Base-by-base conservation (phyloP, 192 early-diverging fungal species). In the Umbelopsis ramanniana region DNA sequence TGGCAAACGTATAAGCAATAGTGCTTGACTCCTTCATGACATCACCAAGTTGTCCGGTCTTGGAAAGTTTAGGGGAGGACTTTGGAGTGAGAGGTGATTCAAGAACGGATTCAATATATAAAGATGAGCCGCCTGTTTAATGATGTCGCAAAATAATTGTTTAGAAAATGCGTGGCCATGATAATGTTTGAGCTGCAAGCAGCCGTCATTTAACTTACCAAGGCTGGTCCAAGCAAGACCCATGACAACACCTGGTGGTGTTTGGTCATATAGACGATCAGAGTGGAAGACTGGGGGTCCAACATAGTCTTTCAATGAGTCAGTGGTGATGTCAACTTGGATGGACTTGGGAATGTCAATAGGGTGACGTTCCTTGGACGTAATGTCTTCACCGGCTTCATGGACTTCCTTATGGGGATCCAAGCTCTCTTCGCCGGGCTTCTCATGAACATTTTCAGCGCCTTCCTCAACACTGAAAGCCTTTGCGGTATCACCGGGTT, bases 1-100 rank as follows among this genome's bases (percentile, higher is more conserved):
- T 93, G n/a, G 95, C 92, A 84, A 87, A 99, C 1, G 97, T 98
- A 85, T 99, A 99, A 0, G 97, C 96, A 68, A 99, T 96, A 14
- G 89, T 92, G 9, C 92, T 89, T 24, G 92, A 94, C 79, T 99
- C 97, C 85, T 99, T 99, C 96, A 99, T 99, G 38, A 99, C 97
- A 79, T 97, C 96, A 52, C 97, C 97, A 77, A 99, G 85, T 82
- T 99, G 96, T 21, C 96, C 97, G 6, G 97, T 99, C 53, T 90
- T 91, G 67, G 90, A 85, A 60, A 99, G 87, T 10, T 85, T 69
- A 37, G 82, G 82, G 23, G 75, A 82, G 14, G 84, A 87, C 55
- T 83, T 85, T 21, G 85, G 83, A 19, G 79, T 72, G n/a, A 95
- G 71, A 11, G 85, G 80, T 5, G 92, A 90, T 57, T 97, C 95